Conservation (phyloP, 1,284 basidiomycete genomes). For the Leccinum fuscescens region DNA sequence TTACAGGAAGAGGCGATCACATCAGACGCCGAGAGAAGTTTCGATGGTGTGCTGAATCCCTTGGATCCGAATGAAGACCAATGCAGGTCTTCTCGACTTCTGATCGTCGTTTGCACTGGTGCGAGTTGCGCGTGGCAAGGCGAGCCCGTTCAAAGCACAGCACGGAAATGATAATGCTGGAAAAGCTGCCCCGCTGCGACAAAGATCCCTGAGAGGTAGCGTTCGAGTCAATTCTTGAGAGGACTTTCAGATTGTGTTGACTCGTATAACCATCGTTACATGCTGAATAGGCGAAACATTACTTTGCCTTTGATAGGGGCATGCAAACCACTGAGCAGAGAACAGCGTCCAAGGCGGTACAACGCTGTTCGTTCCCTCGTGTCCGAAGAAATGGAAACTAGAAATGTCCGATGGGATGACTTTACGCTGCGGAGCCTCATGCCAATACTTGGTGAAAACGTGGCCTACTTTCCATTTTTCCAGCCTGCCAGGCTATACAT, state of each 20-base stretch:
- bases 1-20: neutral
- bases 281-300: neutral
- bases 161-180: constrained; percentile 1
- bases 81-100: constrained; percentile 22
- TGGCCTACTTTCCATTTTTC: neutral
- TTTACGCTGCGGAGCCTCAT: neutral
- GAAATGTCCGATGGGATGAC: neutral
- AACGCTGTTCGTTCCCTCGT: neutral
- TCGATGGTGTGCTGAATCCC: constrained; percentile 6
- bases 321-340: neutral
- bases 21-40: constrained; percentile 19
- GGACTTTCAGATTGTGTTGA: neutral
- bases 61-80: constrained; percentile 7
- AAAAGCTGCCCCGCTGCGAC: neutral
- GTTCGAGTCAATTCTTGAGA: neutral
- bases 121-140: neutral
- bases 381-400: constrained; percentile 10
- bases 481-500: neutral
- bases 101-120: constrained; percentile 13
- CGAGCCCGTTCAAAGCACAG: neutral
- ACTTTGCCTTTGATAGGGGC: neutral
- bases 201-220: neutral
- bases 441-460: neutral
- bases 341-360: neutral
- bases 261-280: neutral